These are phyloP conservation scores for Cladosporium phlei DNA, from an alignment of 2,329 filamentous ascomycete genomes.

Conservation along the genomic window DNA sequence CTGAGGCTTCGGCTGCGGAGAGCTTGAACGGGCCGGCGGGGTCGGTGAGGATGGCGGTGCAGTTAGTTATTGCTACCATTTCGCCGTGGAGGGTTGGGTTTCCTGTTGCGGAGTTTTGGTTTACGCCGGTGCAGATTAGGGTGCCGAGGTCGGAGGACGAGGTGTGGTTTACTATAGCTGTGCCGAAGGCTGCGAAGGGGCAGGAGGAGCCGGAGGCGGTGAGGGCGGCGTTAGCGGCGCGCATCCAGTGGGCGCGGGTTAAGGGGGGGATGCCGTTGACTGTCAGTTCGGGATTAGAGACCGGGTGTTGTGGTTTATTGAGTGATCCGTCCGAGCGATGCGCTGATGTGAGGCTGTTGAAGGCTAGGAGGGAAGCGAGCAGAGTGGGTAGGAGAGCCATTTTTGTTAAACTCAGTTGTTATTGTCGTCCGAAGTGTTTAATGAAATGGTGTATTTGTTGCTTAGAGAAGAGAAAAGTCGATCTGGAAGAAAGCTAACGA, in stretches of 20 bases:
- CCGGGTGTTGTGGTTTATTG: neutral
- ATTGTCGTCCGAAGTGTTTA: too few species aligned
- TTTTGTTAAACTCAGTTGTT: too few species aligned
- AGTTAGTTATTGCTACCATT: slow-evolving; percentile 53
- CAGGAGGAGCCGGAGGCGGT: slow-evolving; percentile 43
- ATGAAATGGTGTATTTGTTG: too few species aligned
- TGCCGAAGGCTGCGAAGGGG: slow-evolving; percentile 46
- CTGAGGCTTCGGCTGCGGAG: slow-evolving; percentile 36
- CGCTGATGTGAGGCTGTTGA: neutral
- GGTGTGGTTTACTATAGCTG: slow-evolving; percentile 54
- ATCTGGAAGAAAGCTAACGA: too few species aligned
- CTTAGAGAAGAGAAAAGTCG: too few species aligned
- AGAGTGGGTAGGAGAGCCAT: neutral
- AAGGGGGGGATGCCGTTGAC: neutral
- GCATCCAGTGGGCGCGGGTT: slow-evolving; percentile 45
- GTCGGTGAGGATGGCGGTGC: slow-evolving; percentile 46
- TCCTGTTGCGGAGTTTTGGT: slow-evolving; percentile 41
- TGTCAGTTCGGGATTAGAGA: neutral
- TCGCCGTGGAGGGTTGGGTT: slow-evolving; percentile 54
- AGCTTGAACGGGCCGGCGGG: slow-evolving; percentile 43
- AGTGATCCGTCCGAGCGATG: neutral
- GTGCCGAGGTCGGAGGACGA: slow-evolving; percentile 34
- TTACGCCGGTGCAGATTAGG: slow-evolving; percentile 42
- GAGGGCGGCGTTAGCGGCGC: slow-evolving; percentile 45
- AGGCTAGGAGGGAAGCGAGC: neutral